A percentile compares a stretch with the other conserved stretches of the same genome.
These are phyloP conservation scores for Gilbertella persicaria DNA, from an alignment of 371 early-diverging fungal species.

Conservation along the genomic window DNA sequence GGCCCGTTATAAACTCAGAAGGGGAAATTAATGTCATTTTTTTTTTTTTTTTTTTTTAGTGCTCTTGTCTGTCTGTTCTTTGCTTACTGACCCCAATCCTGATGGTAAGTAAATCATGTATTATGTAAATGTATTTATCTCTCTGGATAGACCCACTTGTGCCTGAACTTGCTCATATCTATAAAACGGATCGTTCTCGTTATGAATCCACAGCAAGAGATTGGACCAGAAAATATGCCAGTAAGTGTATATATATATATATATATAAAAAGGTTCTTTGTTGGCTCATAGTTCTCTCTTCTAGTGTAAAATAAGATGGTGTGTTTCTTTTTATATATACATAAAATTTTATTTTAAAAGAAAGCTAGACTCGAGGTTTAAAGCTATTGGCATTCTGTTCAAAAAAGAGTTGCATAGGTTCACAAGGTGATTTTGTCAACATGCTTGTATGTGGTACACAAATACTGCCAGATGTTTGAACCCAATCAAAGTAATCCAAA, in stretches of 20 bases:
- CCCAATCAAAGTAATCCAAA: slow-evolving; percentile 39
- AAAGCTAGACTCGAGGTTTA: slow-evolving; percentile 29
- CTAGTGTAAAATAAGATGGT: background rate
- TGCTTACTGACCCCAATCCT: slow-evolving; percentile 99
- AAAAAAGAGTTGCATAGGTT: slow-evolving; percentile 23
- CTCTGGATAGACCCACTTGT: slow-evolving; percentile 77
- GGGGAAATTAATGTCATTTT: too few species aligned
- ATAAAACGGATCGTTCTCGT: slow-evolving; percentile 90
- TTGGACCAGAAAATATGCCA: slow-evolving; percentile 93
- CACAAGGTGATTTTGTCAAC: slow-evolving; percentile 21
- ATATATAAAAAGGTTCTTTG: background rate
- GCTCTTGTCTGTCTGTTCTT: slow-evolving; percentile 93
- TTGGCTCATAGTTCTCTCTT: too few species aligned
- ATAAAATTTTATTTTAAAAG: background rate
- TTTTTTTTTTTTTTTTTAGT: slow-evolving; percentile 53
- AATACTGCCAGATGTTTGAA: slow-evolving; percentile 24
- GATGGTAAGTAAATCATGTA: slow-evolving; percentile 47
- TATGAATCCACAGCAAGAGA: slow-evolving; percentile 91
- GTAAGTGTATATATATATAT: too few species aligned
- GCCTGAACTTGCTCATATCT: slow-evolving; percentile 96
- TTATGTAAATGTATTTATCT: background rate
- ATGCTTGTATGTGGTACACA: slow-evolving; percentile 29
- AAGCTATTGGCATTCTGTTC: slow-evolving; percentile 31
- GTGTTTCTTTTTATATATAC: background rate
- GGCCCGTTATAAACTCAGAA: slow-evolving; percentile 1